Base-by-base conservation (phyloP, 768 basidiomycete species). In the Rhizopogon sp. region DNA sequence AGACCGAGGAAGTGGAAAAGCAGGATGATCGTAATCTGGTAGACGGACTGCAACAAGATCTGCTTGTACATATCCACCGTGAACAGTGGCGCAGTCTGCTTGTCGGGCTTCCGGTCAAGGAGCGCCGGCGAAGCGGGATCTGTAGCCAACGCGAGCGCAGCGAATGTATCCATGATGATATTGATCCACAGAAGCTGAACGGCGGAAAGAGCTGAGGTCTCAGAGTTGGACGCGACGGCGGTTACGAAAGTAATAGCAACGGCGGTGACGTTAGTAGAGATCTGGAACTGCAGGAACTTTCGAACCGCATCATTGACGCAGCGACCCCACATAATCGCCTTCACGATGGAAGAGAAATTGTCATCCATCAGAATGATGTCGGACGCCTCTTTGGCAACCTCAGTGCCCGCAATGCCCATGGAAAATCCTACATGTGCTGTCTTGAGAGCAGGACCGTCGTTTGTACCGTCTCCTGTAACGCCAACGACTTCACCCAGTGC, bases 351-450 rank as follows among this genome's bases (percentile, higher is more conserved):
- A 4, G 92, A 75, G 68, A 99, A 98, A 68, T 96, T 95, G 72
- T 95, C 93, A 67, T 94, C 90, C 95, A 97, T 97, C 41, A 98
- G 83, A 63, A 98, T 95, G 65, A 99, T 97, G 64, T 99, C 97
- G 6, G 96, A 98, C 1, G 97, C 97, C 70, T 98, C 95, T 72
- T 99, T 98, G 46, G 97, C 95, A 16, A 99, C 93, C 69, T 99
- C 97, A 1, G 97, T 99, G 9, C 97, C 97, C 29, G 94, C 85
- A 60, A 94, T 87, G 61, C 92, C 92, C 93, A 95, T 95, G 4
- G 91, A 93, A 75, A 98, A 98, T 31, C 97, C 96, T 31, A 99
- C 94, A 63, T 98, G 79, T 25, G 97, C 96, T 1, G 89, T 90
- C 75, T 95, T 97, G 58, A 98, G 81, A 6, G 95, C 95, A 31